Base-by-base conservation (phyloP, 2,329 filamentous ascomycete genomes). In the Ascochyta lentis region DNA sequence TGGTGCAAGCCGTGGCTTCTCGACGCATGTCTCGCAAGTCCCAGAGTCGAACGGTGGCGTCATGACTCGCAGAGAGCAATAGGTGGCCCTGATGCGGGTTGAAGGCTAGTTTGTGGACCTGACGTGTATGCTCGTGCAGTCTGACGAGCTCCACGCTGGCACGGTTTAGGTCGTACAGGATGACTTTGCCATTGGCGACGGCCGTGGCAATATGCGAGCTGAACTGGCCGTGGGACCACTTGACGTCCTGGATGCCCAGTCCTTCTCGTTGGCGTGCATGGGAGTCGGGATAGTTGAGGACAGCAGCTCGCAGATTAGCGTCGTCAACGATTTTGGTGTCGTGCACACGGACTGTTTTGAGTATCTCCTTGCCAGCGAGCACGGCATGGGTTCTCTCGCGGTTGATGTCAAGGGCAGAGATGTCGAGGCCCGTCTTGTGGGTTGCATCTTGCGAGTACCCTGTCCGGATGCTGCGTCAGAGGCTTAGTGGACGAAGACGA, bases 91-190 rank as follows among this genome's bases (percentile, higher is more conserved):
- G 77, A 66, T 86, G 82, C 10, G 86, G 86, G 64, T 87, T 88
- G 73, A 88, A 87, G 13, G 85, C 86, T 39, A 89, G 76, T 63
- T 81, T 84, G 73, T 89, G 86, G 49, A 89, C 86, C 73, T 88
- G 86, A 46, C 86, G 84, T 60, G 79, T 82, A 65, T 89, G 86
- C 68, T 88, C 86, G 64, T 87, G 84, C 63, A 89, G 79, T 56
- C 85, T 81, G 56, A 83, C 84, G 53, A 86, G 79, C 69, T 87
- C 86, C 39, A 87, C 76, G 48, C 83, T 84, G 50, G 83, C 78
- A 56, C 84, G 82, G 60, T 85, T 83, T 54, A 89, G 77, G 74
- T 89, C 85, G 70, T 88, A 89, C 54, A 88, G 73, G 49, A 87
- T 82, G 68, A 89, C 85, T 65, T 86, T 85, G 59, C 86, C 86